Evolutionary conservation across 2,329 filamentous ascomycete species (phyloP).

Genomic region (Rhinocladiella mackenziei): DNA sequence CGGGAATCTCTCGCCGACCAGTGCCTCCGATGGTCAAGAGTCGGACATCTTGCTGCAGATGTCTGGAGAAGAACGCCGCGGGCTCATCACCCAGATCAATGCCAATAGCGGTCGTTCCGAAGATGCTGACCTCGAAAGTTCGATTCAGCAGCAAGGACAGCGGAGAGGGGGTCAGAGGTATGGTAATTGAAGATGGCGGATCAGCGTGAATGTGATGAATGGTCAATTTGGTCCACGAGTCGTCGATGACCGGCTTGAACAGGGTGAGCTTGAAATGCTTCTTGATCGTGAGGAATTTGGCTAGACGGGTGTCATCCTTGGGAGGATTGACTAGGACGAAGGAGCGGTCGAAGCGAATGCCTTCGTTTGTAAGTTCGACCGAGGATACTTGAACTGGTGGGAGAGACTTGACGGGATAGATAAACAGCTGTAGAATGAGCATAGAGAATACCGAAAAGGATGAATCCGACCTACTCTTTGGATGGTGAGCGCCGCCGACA

Average conservation of each 20-base stretch:
- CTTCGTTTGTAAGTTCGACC: slow-evolving; percentile 28
- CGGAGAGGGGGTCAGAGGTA: slow-evolving; percentile 26
- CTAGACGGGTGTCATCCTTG: slow-evolving; percentile 19
- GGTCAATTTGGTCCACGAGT: slow-evolving; percentile 28
- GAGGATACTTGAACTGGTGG: slow-evolving; percentile 27
- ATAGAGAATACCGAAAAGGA: too few relatives aligned
- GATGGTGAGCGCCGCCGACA: slow-evolving; percentile 21
- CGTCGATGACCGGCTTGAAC: slow-evolving; percentile 26
- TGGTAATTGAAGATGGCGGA: slow-evolving; percentile 20
- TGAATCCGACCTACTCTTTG: slow-evolving; percentile 17
- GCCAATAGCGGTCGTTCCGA: slow-evolving; percentile 27
- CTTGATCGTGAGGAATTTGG: slow-evolving; percentile 28
- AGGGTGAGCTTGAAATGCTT: slow-evolving; percentile 26
- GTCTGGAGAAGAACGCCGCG: slow-evolving; percentile 25
- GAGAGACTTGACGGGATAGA: slow-evolving; percentile 28
- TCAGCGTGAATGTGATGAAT: slow-evolving; percentile 21
- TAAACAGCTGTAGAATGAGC: slow-evolving; percentile 22
- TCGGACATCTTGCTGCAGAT: slow-evolving; percentile 24
- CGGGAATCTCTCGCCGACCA: slow-evolving; percentile 27
- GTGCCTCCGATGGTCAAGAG: slow-evolving; percentile 26
- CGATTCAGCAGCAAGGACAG: slow-evolving; percentile 21
- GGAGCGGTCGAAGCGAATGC: slow-evolving; percentile 27
- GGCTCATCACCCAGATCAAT: slow-evolving; percentile 26
- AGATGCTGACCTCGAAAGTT: slow-evolving; percentile 27
- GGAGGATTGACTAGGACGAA: slow-evolving; percentile 27